phyloP scores from a whole-genome alignment of 768 basidiomycete genomes.

The Hygrocybe coccinea region DNA sequence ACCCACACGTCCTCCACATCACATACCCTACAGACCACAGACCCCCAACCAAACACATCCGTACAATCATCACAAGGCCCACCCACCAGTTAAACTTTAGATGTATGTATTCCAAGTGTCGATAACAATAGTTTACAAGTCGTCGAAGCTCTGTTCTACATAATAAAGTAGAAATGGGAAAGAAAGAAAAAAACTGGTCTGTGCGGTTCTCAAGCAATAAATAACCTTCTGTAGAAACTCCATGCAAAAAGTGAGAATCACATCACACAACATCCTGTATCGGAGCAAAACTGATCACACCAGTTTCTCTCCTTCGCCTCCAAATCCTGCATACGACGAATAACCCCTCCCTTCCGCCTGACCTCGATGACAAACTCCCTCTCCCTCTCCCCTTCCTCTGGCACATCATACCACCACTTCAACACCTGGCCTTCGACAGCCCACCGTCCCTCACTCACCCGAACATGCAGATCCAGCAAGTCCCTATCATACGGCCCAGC shows the following conservation, averaged over 20 bases:
- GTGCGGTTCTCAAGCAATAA: too few relatives aligned
- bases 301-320: slow-evolving; percentile 1
- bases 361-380: slow-evolving; percentile 38
- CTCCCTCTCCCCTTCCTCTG: slow-evolving; percentile 26
- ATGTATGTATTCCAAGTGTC: too few relatives aligned
- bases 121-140: too few relatives aligned
- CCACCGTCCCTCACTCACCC: slow-evolving; percentile 41
- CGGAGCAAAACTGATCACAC: background rate
- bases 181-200: too few relatives aligned
- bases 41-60: too few relatives aligned
- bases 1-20: background rate
- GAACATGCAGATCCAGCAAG: slow-evolving; percentile 44
- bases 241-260: background rate
- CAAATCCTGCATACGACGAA: slow-evolving; percentile 20
- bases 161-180: too few relatives aligned
- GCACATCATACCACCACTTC: slow-evolving; percentile 53
- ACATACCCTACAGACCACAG: background rate
- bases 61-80: too few relatives aligned
- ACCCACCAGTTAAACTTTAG: too few relatives aligned
- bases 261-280: background rate
- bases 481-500: slow-evolving; percentile 13
- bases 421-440: slow-evolving; percentile 44
- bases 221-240: too few relatives aligned
- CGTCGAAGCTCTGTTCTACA: too few relatives aligned
- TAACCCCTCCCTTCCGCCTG: slow-evolving; percentile 27